Conservation (phyloP, 192 early-diverging fungal genomes). For the Entrophospora sp. region DNA sequence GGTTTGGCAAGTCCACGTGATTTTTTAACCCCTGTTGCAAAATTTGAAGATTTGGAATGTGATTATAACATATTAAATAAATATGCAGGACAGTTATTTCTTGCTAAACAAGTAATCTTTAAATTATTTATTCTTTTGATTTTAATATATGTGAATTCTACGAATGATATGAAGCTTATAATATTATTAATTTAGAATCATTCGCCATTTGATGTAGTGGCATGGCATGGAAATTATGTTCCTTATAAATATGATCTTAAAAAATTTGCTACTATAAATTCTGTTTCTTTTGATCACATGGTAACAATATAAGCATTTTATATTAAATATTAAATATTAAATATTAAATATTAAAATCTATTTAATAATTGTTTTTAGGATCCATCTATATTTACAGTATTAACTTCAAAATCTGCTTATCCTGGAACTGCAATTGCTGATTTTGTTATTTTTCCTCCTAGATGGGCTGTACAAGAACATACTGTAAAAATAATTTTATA, state of each 20-base stretch:
- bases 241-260: slow-evolving; percentile 89
- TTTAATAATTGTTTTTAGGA: slow-evolving; percentile 40
- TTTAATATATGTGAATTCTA: no score
- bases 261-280: slow-evolving; percentile 76
- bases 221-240: slow-evolving; percentile 96
- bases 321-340: not conserved
- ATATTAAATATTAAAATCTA: not conserved
- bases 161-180: no score
- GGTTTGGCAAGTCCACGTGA: slow-evolving; percentile 88
- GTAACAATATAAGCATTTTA: slow-evolving; percentile 27
- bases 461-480: slow-evolving; percentile 83
- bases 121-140: no score
- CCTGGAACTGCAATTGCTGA: slow-evolving; percentile 83
- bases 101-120: no score
- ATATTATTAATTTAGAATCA: slow-evolving; percentile 55
- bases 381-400: slow-evolving; percentile 93
- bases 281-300: slow-evolving; percentile 85
- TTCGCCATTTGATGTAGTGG: slow-evolving; percentile 93
- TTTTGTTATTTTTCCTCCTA: slow-evolving; percentile 94
- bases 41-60: slow-evolving; percentile 39
- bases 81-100: slow-evolving; percentile 73
- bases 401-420: slow-evolving; percentile 78
- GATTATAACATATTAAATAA: slow-evolving; percentile 58
- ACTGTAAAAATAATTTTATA: slow-evolving; percentile 77
- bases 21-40: no score